Evolutionary conservation across 1,284 basidiomycete genomes (phyloP).

Genomic region (Anthracocystis walkeri): DNA sequence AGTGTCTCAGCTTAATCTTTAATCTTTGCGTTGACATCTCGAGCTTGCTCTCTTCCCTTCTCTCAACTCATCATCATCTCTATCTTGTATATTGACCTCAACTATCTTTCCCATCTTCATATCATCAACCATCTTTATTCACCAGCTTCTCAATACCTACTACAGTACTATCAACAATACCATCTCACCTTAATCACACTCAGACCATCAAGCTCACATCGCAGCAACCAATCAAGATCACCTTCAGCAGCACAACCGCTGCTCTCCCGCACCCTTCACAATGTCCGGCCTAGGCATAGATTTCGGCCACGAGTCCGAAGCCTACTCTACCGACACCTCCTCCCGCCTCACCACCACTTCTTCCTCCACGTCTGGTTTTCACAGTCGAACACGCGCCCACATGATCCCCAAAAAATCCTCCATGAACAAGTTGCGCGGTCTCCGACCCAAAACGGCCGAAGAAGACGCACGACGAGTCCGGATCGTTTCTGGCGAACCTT

Average conservation of each 20-base stretch:
- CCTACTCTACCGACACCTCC: conserved; percentile 29
- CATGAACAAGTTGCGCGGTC: conserved; percentile 40
- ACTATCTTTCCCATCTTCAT: not conserved
- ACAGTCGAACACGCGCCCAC: conserved; percentile 39
- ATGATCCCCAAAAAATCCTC: conserved; percentile 44
- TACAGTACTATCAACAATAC: too few relatives aligned
- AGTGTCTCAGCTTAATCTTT: not conserved
- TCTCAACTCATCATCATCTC: not conserved
- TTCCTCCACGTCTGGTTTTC: conserved; percentile 31
- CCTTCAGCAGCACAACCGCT: not conserved
- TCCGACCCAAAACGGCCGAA: conserved; percentile 38
- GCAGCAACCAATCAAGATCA: not conserved
- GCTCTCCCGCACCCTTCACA: not conserved
- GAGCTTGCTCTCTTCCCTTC: too few relatives aligned
- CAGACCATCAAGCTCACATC: not conserved
- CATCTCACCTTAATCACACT: not conserved
- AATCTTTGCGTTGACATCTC: too few relatives aligned
- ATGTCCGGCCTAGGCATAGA: conserved; percentile 67
- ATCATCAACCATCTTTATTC: too few relatives aligned
- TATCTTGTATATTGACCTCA: not conserved
- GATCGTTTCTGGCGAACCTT: conserved; percentile 58
- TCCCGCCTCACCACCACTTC: conserved; percentile 20
- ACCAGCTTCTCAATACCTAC: too few relatives aligned
- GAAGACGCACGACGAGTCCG: conserved; percentile 51
- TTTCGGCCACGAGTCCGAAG: conserved; percentile 53